These are phyloP conservation scores for Serpula lacrymans DNA, from an alignment of 768 basidiomycete species.

Conservation along the genomic window DNA sequence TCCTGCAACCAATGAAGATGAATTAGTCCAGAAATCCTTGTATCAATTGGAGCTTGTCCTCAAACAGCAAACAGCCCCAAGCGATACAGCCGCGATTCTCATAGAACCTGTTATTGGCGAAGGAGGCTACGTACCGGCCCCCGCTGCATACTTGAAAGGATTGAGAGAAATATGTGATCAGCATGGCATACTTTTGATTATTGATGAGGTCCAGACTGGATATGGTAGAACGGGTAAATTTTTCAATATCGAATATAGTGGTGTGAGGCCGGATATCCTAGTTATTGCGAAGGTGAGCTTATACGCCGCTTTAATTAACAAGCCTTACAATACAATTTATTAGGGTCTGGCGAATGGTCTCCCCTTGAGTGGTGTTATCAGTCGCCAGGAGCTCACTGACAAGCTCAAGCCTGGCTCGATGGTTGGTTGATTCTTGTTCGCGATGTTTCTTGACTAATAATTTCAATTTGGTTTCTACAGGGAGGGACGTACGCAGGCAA, in stretches of 20 bases:
- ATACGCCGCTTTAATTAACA: background rate
- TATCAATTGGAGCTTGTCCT: constrained; percentile 81
- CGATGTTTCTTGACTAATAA: constrained; percentile 8
- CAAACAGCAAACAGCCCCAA: constrained; percentile 75
- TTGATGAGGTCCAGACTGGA: constrained; percentile 88
- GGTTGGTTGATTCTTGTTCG: constrained; percentile 36
- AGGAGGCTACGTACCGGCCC: constrained; percentile 92
- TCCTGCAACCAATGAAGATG: constrained; percentile 49
- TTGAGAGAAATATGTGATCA: constrained; percentile 83
- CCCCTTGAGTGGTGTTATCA: constrained; percentile 85
- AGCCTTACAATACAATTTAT: background rate
- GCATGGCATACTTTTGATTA: constrained; percentile 78
- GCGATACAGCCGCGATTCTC: constrained; percentile 90
- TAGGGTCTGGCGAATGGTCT: constrained; percentile 89
- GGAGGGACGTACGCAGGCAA: constrained; percentile 94
- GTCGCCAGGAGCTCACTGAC: constrained; percentile 78
- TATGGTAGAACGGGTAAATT: constrained; percentile 84
- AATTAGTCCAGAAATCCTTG: constrained; percentile 60
- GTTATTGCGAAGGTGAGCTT: constrained; percentile 75
- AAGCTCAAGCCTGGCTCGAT: constrained; percentile 75
- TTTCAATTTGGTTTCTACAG: constrained; percentile 37
- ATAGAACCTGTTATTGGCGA: constrained; percentile 94
- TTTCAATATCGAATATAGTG: constrained; percentile 81
- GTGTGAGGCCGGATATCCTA: constrained; percentile 85
- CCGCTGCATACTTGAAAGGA: constrained; percentile 73